phyloP scores from a whole-genome alignment of 176 grass and related monocot genomes.

The Saccharum spontaneum region DNA sequence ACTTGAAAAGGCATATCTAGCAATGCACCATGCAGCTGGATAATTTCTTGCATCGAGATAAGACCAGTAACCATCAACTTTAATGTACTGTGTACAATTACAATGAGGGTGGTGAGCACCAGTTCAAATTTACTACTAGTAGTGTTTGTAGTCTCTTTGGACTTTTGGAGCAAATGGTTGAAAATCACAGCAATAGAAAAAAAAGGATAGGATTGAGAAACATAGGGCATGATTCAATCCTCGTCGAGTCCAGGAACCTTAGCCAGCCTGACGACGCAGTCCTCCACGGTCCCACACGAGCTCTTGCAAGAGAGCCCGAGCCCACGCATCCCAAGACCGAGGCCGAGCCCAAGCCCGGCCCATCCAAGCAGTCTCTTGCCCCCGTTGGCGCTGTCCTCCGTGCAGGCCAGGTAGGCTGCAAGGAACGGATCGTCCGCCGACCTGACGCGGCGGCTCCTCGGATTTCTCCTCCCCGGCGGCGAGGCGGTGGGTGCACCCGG shows the following conservation, averaged over 20 bases:
- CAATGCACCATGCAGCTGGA: no score
- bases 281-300: constrained; percentile 33
- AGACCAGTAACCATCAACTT: no score
- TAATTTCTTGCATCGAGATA: no score
- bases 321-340: constrained; percentile 10
- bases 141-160: no score
- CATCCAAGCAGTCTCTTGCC: constrained; percentile 20
- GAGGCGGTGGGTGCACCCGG: background rate
- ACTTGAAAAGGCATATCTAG: no score
- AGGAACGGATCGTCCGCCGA: constrained; percentile 73
- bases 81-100: no score
- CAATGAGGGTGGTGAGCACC: no score
- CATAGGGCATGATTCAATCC: background rate
- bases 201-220: no score
- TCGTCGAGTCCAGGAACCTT: constrained; percentile 8
- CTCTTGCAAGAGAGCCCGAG: constrained; percentile 56
- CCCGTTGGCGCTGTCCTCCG: constrained; percentile 15
- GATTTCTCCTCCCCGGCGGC: background rate
- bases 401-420: constrained; percentile 76
- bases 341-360: constrained; percentile 3
- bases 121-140: no score
- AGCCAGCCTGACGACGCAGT: constrained; percentile 34
- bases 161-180: no score
- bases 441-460: background rate
- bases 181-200: no score